A percentile compares a stretch with the other conserved stretches of the same genome.
Evolutionary conservation across 2,329 filamentous ascomycete genomes (phyloP).

Genomic region (Diaporthe australafricana): DNA sequence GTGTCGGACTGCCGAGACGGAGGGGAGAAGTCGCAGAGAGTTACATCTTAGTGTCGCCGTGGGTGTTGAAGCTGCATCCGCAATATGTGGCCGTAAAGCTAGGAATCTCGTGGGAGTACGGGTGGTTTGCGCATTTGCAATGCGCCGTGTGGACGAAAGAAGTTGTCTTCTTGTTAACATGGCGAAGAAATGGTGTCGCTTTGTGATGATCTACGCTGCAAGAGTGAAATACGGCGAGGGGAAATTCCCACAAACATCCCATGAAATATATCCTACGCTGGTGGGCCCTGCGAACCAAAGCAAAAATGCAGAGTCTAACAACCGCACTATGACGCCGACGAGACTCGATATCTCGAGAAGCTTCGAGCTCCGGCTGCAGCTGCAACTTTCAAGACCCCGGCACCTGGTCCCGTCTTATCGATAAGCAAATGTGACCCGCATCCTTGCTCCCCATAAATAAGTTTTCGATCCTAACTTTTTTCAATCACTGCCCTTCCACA

Average conservation of each 20-base stretch:
- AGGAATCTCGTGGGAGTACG: slow-evolving; percentile 41
- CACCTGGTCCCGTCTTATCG: slow-evolving; percentile 28
- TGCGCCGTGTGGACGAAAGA: slow-evolving; percentile 49
- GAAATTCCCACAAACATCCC: neutral
- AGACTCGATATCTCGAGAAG: slow-evolving; percentile 34
- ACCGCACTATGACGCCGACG: slow-evolving; percentile 21
- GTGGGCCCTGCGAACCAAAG: neutral
- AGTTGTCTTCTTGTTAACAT: slow-evolving; percentile 56
- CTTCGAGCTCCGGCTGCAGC: slow-evolving; percentile 3
- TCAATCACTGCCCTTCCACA: slow-evolving; percentile 1
- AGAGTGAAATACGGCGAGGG: neutral
- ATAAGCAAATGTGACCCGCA: slow-evolving; percentile 21
- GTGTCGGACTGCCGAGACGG: slow-evolving; percentile 56
- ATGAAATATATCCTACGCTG: neutral
- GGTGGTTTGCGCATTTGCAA: slow-evolving; percentile 44
- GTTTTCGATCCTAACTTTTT: slow-evolving; percentile 8
- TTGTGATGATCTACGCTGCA: neutral
- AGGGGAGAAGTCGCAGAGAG: slow-evolving; percentile 44
- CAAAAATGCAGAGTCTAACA: neutral
- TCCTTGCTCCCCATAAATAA: slow-evolving; percentile 23
- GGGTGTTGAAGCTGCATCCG: neutral
- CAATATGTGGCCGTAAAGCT: slow-evolving; percentile 34
- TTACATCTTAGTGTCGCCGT: neutral
- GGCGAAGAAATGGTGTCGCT: slow-evolving; percentile 31
- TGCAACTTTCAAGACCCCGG: slow-evolving; percentile 10